Conservation (phyloP, 768 basidiomycete species). For the Amanita exitialis region DNA sequence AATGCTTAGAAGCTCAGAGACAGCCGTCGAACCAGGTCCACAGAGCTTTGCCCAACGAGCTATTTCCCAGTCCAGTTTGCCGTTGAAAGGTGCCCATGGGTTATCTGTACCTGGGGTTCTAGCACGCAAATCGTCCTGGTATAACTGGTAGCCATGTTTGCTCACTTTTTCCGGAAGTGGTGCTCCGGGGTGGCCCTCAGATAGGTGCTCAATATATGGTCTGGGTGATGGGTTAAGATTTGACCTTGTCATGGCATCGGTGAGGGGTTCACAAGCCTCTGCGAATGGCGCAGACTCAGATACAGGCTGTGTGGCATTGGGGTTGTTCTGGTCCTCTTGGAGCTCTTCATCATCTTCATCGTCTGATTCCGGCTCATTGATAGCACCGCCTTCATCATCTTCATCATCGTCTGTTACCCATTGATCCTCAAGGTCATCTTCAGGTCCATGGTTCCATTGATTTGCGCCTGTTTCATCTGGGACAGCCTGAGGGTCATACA, state of each 20-base stretch:
- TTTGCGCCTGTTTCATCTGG: too few relatives aligned
- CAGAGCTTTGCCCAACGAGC: conserved; percentile 1
- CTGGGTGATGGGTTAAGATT: too few relatives aligned
- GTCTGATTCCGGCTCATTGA: background rate
- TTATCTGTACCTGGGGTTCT: background rate
- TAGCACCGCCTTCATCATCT: background rate
- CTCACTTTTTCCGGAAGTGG: background rate
- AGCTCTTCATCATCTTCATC: background rate
- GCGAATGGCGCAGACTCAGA: background rate
- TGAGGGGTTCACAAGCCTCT: too few relatives aligned
- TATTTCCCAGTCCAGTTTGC: conserved; percentile 1
- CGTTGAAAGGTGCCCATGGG: background rate
- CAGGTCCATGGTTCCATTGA: too few relatives aligned
- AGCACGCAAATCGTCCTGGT: background rate
- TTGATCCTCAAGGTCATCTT: background rate
- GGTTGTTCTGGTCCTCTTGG: background rate
- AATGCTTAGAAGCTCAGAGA: background rate
- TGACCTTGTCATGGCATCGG: too few relatives aligned
- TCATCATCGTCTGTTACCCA: background rate
- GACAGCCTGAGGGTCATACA: too few relatives aligned
- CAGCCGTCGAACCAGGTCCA: background rate
- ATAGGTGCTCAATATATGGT: background rate
- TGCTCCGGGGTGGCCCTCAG: background rate
- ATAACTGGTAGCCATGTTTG: background rate
- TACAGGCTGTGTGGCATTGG: too few relatives aligned